Base-by-base conservation (phyloP, 2,329 filamentous ascomycete genomes). In the Pseudogymnoascus sp. region DNA sequence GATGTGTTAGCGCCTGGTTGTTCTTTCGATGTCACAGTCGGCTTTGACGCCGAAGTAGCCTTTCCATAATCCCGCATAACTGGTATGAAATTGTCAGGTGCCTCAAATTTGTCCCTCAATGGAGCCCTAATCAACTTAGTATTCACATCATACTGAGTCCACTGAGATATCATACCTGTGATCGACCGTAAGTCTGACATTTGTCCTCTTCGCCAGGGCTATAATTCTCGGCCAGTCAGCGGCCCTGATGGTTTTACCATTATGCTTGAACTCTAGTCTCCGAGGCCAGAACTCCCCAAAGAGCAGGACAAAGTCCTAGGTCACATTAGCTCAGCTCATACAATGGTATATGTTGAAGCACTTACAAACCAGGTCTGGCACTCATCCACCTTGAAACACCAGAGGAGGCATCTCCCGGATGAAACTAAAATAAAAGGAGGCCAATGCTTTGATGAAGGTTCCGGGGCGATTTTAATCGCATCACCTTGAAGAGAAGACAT, bases 301-400 rank as follows among this genome's bases (percentile, higher is more conserved):
- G 44, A 78, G 76, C 0, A 76, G 72, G 2, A 78, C 42, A 53
- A 81, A 80, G 3, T 69, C 69, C 78, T 71, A 21, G 12, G 10
- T 5, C 16, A 14, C 14, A 37, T 62, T 37, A 46, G 36, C 46
- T 34, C 10, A 37, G 28, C 11, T 11, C 8, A 60, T 40, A 42
- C 14, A 37, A 34, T 18, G 16, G 38, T 10, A 16, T n/a, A 12
- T 36, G 8, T 3, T 34, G 5, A 8, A 61, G 70, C 3, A 70
- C 77, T 70, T 69, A 79, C 77, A 75, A 81, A 77, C 78, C 78
- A 81, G 0, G 76, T 78, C 25, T 71, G 68, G 61, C 78, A 81
- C 56, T 79, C 73, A 14, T 75, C 68, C 2, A 75, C 64, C 2
- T 73, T 69, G 8, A 81, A 67, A 1, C 70, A 69, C 78, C 78